Evolutionary conservation across 345 rosid genomes (phyloP).

Genomic region (Turnera subulata): DNA sequence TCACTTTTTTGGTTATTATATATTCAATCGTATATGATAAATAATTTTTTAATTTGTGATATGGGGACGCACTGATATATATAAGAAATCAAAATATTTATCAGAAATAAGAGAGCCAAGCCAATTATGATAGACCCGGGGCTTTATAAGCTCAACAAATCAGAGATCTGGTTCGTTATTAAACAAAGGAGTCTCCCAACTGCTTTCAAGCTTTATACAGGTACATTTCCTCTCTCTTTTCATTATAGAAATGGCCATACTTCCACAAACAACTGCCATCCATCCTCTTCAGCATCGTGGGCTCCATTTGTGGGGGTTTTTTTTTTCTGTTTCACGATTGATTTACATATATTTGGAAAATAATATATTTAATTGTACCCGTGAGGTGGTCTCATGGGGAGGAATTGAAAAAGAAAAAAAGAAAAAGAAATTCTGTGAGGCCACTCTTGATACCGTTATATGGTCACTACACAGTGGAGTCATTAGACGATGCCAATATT

Average conservation of each 20-base stretch:
- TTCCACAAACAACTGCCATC: neutral
- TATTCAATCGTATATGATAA: no score
- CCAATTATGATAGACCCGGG: conserved; percentile 90
- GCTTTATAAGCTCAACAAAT: conserved; percentile 63
- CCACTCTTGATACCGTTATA: no score
- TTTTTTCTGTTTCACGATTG: neutral
- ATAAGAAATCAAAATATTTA: no score
- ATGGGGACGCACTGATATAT: no score
- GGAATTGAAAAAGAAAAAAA: no score
- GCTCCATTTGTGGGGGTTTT: neutral
- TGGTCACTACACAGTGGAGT: no score
- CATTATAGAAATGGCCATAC: no score
- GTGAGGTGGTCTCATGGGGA: no score
- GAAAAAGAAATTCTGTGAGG: no score
- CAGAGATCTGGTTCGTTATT: conserved; percentile 78
- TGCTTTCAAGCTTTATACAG: conserved; percentile 90
- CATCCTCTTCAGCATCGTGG: neutral
- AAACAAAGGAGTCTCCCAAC: conserved; percentile 81
- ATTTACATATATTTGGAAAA: neutral
- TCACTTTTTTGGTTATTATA: no score
- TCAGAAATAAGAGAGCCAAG: conserved; percentile 79
- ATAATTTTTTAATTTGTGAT: no score
- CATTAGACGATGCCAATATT: no score
- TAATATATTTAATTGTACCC: neutral
- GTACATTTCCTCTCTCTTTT: conserved; percentile 28